Evolutionary conservation across 768 basidiomycete species (phyloP), one percentile per base, ranked within the genome.

Genomic region (Auriscalpium orientale): DNA sequence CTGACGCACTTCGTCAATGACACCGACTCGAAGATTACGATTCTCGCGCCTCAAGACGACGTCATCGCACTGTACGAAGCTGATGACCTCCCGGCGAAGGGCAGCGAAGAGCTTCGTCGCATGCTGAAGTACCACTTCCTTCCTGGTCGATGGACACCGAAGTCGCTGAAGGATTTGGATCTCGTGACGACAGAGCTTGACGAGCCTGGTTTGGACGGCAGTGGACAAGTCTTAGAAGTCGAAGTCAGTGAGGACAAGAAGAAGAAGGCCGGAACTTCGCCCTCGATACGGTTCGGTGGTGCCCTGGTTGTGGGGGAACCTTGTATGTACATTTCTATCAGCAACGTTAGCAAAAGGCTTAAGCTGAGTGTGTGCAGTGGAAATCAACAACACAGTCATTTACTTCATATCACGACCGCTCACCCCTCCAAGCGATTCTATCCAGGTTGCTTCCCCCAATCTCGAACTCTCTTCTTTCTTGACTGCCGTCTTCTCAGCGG

Each of bases 401-500:
- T 99, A 98, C 71, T 87, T 98, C 63, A 71, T 98, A 46, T 88
- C 93, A 4, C 80, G 83, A 28, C 85, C 94, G 1, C 76, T 98
- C 48, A 75, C 83, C 2, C 93, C 92, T 15, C 97, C 97, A 0
- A 75, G 78, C 2, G 89, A 94, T 66, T 80, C 86, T 13, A 74
- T 98, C 44, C 81, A 87, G 66, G 86, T 89, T 7, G 86, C 91
- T 13, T 74, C 95, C 15, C 88, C 92, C 3, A 74, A 80, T 54
- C 78, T 97, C n/a, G 85, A 92, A 43, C 78, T 93, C 16, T 98
- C 95, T 2, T 82, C 86, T 18, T 99, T 95, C 72, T 80, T 98
- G 49, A 93, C 94, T 0, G 85, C 92, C 8, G 75, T 93, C 28
- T 94, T 92, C 68, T 91, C 95, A 2, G 87, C 92, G 11, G 82